These are phyloP conservation scores for Taxawa tesnikishii DNA, from an alignment of 2,329 filamentous ascomycete genomes.

Conservation along the genomic window DNA sequence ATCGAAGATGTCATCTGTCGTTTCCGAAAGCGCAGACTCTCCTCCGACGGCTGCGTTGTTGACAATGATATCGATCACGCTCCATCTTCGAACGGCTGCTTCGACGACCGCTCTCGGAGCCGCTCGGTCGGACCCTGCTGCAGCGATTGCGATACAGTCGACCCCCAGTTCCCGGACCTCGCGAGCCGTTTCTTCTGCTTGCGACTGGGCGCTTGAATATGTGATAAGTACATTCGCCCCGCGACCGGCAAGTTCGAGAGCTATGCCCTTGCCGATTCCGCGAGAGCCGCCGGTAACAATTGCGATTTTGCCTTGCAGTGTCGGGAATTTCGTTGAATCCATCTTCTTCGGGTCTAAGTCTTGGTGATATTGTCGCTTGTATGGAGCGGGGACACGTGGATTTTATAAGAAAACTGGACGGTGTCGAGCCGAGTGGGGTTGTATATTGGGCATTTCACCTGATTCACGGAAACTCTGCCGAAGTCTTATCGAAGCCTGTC, in stretches of 20 bases:
- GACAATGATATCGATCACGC: slow-evolving; percentile 26
- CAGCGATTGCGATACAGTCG: background rate
- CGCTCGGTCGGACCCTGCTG: slow-evolving; percentile 11
- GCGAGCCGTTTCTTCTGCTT: background rate
- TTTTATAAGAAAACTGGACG: no score
- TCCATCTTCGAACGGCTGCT: slow-evolving; percentile 15
- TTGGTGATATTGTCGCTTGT: no score
- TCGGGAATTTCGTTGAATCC: no score
- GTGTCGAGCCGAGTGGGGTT: no score
- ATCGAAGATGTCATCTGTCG: slow-evolving; percentile 1
- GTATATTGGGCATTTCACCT: no score
- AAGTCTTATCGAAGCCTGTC: no score
- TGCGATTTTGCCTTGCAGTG: background rate
- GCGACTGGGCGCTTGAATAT: background rate
- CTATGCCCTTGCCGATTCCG: background rate
- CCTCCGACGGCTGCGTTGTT: slow-evolving; percentile 21
- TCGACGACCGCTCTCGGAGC: slow-evolving; percentile 19
- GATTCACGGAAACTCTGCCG: no score
- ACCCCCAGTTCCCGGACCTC: background rate
- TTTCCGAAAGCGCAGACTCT: slow-evolving; percentile 5
- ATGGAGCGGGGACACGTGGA: no score
- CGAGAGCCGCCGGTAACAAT: background rate
- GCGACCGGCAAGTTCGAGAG: background rate
- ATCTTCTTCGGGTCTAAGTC: no score
- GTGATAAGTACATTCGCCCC: background rate